These are phyloP conservation scores for Penicillium sp. DNA, from an alignment of 2,329 filamentous ascomycete species.

Conservation along the genomic window DNA sequence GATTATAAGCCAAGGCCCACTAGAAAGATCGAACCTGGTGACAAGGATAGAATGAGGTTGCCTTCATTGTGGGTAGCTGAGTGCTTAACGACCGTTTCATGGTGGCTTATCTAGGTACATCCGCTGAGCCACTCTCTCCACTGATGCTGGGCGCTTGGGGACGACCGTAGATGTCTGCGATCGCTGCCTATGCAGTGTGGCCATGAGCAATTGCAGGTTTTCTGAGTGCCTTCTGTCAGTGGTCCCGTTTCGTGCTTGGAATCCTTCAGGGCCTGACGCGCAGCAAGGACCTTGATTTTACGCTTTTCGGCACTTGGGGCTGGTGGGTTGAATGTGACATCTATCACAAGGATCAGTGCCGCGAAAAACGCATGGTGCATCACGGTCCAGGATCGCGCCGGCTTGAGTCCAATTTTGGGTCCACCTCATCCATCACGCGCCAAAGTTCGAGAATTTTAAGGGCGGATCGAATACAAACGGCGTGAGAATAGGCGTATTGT, in stretches of 20 bases:
- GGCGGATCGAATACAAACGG: constrained; percentile 16
- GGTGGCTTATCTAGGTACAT: background rate
- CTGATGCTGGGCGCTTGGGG: background rate
- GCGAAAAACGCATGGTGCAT: constrained; percentile 23
- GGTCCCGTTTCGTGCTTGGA: constrained; percentile 15
- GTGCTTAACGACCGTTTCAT: background rate
- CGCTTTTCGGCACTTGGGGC: constrained; percentile 13
- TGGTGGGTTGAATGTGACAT: constrained; percentile 19
- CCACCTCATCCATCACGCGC: constrained; percentile 16
- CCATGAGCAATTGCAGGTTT: constrained; percentile 17
- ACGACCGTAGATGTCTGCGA: background rate
- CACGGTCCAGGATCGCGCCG: constrained; percentile 17
- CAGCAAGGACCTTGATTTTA: constrained; percentile 14
- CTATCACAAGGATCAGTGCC: constrained; percentile 21
- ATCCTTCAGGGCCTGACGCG: constrained; percentile 13
- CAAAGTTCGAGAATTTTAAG: constrained; percentile 16
- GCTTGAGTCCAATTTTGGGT: constrained; percentile 11
- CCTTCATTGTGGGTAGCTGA: too few species aligned
- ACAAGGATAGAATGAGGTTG: background rate
- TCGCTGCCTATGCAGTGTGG: constrained; percentile 12
- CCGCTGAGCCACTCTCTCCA: background rate
- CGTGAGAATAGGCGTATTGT: constrained; percentile 18
- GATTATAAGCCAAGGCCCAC: constrained; percentile 3
- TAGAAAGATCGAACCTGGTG: background rate
- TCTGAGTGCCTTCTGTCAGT: constrained; percentile 13